phyloP scores from a whole-genome alignment of 495 filamentous ascomycete genomes.

The Podospora anserina region DNA sequence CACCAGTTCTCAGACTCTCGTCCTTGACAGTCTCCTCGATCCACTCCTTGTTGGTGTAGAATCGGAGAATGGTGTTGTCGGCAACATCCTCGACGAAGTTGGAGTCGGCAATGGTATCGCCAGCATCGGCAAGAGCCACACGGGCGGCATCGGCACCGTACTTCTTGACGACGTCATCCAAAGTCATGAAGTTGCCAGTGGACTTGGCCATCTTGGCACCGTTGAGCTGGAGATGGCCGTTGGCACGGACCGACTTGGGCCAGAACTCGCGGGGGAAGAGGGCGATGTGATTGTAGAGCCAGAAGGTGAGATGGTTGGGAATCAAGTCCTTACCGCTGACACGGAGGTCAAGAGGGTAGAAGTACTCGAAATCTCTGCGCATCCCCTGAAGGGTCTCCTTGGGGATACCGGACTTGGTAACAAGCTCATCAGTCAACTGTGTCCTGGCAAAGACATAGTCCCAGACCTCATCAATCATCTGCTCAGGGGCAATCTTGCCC shows the following conservation, averaged over 20 bases:
- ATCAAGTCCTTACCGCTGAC: slow-evolving; percentile 85
- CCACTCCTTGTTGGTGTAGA: slow-evolving; percentile 88
- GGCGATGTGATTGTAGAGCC: slow-evolving; percentile 86
- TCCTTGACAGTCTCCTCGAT: slow-evolving; percentile 79
- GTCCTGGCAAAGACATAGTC: slow-evolving; percentile 76
- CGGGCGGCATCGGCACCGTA: slow-evolving; percentile 91
- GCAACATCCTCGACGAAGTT: slow-evolving; percentile 97
- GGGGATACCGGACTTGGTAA: slow-evolving; percentile 60
- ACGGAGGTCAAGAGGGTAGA: slow-evolving; percentile 86
- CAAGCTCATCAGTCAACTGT: slow-evolving; percentile 61
- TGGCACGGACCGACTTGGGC: slow-evolving; percentile 77
- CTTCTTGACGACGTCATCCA: slow-evolving; percentile 81
- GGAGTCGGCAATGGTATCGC: slow-evolving; percentile 91
- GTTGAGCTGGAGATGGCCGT: slow-evolving; percentile 91
- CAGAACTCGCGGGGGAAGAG: slow-evolving; percentile 84
- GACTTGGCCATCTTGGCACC: slow-evolving; percentile 97
- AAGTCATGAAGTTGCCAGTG: slow-evolving; percentile 92
- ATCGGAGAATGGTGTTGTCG: slow-evolving; percentile 80
- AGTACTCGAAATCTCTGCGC: slow-evolving; percentile 92
- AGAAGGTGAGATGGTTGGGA: slow-evolving; percentile 90
- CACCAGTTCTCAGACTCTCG: slow-evolving; percentile 66
- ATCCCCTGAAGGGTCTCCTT: slow-evolving; percentile 69
- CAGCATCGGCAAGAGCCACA: slow-evolving; percentile 90
- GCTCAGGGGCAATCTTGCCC: slow-evolving; percentile 64
- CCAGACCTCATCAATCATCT: slow-evolving; percentile 97